phyloP scores from a whole-genome alignment of 1,284 basidiomycete species.

The Coriolopsis trogii region DNA sequence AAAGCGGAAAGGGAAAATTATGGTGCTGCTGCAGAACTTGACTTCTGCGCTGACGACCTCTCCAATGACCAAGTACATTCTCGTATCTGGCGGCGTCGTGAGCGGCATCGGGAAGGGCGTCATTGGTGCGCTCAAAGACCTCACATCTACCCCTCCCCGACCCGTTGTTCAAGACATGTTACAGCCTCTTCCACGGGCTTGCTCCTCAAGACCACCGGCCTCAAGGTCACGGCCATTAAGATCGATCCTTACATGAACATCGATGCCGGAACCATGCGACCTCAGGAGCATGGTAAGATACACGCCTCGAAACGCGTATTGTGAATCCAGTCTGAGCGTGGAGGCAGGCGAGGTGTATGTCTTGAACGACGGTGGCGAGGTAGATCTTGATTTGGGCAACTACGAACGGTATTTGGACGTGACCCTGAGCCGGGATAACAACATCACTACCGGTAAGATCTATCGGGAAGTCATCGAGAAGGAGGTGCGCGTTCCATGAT shows the following conservation, averaged over 20 bases:
- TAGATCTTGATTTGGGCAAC: slow-evolving; percentile 97
- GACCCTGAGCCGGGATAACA: slow-evolving; percentile 93
- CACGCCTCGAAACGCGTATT: neutral
- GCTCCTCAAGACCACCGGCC: slow-evolving; percentile 91
- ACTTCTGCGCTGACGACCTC: slow-evolving; percentile 21
- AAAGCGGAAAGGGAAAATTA: slow-evolving; percentile 20
- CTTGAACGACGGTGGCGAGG: slow-evolving; percentile 97
- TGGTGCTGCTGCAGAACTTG: slow-evolving; percentile 23
- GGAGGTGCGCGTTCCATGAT: slow-evolving; percentile 60
- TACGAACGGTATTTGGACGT: slow-evolving; percentile 98
- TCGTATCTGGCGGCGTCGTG: slow-evolving; percentile 91
- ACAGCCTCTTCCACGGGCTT: slow-evolving; percentile 96
- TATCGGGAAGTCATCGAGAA: slow-evolving; percentile 97
- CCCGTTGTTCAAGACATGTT: slow-evolving; percentile 29
- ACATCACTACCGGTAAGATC: slow-evolving; percentile 98
- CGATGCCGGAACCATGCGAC: slow-evolving; percentile 99
- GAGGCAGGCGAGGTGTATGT: slow-evolving; percentile 93
- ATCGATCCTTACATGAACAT: slow-evolving; percentile 99
- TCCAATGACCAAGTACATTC: slow-evolving; percentile 85
- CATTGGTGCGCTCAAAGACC: slow-evolving; percentile 66
- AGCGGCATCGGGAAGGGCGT: slow-evolving; percentile 95
- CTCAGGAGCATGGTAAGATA: slow-evolving; percentile 91
- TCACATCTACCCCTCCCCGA: slow-evolving; percentile 12
- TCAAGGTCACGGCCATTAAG: slow-evolving; percentile 99
- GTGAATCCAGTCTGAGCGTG: slow-evolving; percentile 23